phyloP scores from a whole-genome alignment of 768 basidiomycete genomes.

The Butyriboletus loyo region DNA sequence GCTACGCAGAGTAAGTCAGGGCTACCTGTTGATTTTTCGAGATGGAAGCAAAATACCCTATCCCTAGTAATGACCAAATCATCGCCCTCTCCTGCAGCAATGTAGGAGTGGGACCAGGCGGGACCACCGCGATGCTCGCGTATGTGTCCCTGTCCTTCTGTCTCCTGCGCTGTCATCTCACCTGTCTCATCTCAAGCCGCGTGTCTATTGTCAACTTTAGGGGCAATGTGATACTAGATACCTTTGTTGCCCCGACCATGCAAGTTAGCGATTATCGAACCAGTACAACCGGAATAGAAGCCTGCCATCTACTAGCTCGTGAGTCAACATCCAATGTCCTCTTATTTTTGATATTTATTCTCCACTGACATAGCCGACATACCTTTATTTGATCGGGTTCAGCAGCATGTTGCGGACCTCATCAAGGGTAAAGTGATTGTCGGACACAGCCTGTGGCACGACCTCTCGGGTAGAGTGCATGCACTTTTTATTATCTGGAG shows the following conservation, averaged over 20 bases:
- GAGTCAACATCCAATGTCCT: constrained; percentile 11
- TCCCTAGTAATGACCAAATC: constrained; percentile 43
- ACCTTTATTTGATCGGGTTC: constrained; percentile 61
- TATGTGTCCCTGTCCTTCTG: constrained; percentile 37
- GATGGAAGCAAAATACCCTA: constrained; percentile 33
- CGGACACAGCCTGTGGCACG: constrained; percentile 78
- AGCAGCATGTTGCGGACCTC: constrained; percentile 59
- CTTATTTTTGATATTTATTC: background rate
- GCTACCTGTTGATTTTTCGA: constrained; percentile 12
- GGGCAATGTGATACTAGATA: constrained; percentile 59
- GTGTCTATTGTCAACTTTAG: constrained; percentile 54
- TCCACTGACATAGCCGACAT: constrained; percentile 26
- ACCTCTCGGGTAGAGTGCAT: constrained; percentile 60
- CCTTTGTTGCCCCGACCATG: constrained; percentile 63
- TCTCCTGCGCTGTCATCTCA: constrained; percentile 8
- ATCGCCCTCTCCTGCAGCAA: constrained; percentile 62
- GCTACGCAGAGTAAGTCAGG: constrained; percentile 15
- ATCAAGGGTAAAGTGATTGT: constrained; percentile 71
- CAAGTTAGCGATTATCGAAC: constrained; percentile 74
- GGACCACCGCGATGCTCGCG: constrained; percentile 82
- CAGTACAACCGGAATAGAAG: constrained; percentile 53
- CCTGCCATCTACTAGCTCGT: constrained; percentile 41
- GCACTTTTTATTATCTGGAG: background rate
- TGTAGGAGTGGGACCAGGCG: constrained; percentile 80
- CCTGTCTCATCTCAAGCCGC: constrained; percentile 33